Evolutionary conservation across 768 basidiomycete species (phyloP).

Genomic region (Mrakia blollopis): DNA sequence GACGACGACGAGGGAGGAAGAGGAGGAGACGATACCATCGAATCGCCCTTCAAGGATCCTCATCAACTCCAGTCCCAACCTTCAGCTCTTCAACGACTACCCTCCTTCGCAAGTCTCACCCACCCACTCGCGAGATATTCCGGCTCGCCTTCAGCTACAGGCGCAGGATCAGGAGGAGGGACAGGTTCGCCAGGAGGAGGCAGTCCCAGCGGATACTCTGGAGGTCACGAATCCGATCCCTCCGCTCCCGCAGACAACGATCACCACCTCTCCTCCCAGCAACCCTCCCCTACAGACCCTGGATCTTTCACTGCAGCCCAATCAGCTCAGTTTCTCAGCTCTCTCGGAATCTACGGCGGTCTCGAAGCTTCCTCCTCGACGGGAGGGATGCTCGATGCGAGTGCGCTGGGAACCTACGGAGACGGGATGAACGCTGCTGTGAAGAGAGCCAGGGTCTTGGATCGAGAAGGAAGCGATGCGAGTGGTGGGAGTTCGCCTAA

Average conservation of each 20-base stretch:
- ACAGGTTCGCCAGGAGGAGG: no score
- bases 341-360: neutral
- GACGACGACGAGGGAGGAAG: constrained; percentile 7
- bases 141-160: neutral
- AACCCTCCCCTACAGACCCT: neutral
- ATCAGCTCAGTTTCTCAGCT: neutral
- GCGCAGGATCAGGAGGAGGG: neutral
- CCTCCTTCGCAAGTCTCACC: constrained; percentile 6
- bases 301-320: neutral
- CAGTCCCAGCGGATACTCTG: neutral
- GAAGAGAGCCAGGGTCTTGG: neutral
- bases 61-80: constrained; percentile 1
- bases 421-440: neutral
- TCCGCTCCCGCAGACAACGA: neutral
- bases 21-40: constrained; percentile 17
- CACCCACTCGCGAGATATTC: neutral
- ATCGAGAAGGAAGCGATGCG: neutral
- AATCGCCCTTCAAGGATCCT: constrained; percentile 24
- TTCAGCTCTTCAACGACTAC: constrained; percentile 3
- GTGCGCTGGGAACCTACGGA: neutral
- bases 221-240: neutral
- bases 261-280: neutral
- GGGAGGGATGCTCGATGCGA: neutral
- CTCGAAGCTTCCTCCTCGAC: neutral
- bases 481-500: neutral